Percentiles rank a stretch among this genome's conserved stretches.
phyloP scores from a whole-genome alignment of 192 early-diverging fungal species.

The Podila minutissima region DNA sequence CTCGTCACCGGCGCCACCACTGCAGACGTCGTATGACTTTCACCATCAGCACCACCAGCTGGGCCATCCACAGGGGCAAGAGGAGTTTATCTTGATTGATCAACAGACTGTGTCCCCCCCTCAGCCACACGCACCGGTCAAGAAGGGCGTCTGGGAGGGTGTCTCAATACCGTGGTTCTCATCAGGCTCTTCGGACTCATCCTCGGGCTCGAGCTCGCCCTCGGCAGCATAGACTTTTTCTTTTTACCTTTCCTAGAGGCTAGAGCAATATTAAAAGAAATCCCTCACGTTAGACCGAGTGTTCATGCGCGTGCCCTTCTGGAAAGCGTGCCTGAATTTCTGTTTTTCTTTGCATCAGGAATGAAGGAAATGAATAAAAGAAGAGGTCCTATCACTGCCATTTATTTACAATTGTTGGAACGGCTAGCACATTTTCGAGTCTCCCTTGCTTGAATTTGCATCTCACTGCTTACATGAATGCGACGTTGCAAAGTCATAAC shows the following conservation, averaged over 20 bases:
- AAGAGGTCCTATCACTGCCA: background rate
- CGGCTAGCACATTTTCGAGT: background rate
- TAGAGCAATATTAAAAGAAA: too few relatives aligned
- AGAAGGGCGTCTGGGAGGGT: constrained; percentile 33
- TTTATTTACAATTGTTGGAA: background rate
- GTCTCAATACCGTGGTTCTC: constrained; percentile 32
- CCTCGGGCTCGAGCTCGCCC: constrained; percentile 3
- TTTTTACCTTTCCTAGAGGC: background rate
- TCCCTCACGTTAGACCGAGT: too few relatives aligned
- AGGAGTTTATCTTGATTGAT: constrained; percentile 41
- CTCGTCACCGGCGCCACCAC: background rate
- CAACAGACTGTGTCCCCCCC: constrained; percentile 10
- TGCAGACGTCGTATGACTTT: constrained; percentile 46
- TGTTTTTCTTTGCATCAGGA: background rate
- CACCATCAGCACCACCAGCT: constrained; percentile 43
- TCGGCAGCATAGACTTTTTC: background rate
- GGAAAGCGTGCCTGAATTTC: background rate
- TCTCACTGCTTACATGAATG: background rate
- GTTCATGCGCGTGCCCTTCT: too few relatives aligned
- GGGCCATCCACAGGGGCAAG: constrained; percentile 18
- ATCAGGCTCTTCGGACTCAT: constrained; percentile 25
- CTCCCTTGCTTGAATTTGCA: background rate
- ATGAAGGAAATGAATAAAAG: background rate
- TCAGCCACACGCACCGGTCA: constrained; percentile 4
- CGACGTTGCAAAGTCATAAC: background rate